phyloP scores from a whole-genome alignment of 805 yeast species.

The Starmerella geochares region DNA sequence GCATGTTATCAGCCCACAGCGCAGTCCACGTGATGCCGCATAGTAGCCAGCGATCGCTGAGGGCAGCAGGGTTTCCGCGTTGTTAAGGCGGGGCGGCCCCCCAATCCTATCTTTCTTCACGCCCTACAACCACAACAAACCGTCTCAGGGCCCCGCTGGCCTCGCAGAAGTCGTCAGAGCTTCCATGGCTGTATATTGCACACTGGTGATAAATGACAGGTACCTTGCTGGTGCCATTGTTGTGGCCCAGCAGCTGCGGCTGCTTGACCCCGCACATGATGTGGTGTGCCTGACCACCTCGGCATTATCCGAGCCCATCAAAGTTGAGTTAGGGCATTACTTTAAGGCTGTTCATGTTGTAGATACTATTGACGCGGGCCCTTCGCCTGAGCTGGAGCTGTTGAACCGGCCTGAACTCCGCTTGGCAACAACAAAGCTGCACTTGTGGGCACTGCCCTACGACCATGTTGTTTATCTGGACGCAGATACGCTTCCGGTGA shows the following conservation, averaged over 20 bases:
- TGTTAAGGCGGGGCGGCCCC: neutral
- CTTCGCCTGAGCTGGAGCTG: slow-evolving; percentile 26
- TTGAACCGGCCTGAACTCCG: slow-evolving; percentile 44
- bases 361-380: slow-evolving; percentile 25
- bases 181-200: slow-evolving; percentile 32
- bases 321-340: slow-evolving; percentile 18
- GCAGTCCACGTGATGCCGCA: neutral
- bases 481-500: slow-evolving; percentile 44
- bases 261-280: slow-evolving; percentile 23
- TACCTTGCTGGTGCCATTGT: slow-evolving; percentile 44
- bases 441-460: slow-evolving; percentile 43
- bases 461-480: slow-evolving; percentile 42
- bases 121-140: neutral
- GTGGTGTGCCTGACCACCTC: slow-evolving; percentile 29
- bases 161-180: neutral
- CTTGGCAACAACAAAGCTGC: slow-evolving; percentile 43
- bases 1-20: neutral
- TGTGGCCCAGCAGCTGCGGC: slow-evolving; percentile 35
- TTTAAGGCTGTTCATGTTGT: slow-evolving; percentile 29
- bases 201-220: slow-evolving; percentile 38
- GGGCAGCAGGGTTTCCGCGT: neutral
- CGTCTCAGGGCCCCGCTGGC: neutral
- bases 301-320: slow-evolving; percentile 21
- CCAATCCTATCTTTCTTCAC: neutral
- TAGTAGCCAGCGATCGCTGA: neutral